Base-by-base conservation (phyloP, 2,329 filamentous ascomycete genomes). In the Penicillium sp. region DNA sequence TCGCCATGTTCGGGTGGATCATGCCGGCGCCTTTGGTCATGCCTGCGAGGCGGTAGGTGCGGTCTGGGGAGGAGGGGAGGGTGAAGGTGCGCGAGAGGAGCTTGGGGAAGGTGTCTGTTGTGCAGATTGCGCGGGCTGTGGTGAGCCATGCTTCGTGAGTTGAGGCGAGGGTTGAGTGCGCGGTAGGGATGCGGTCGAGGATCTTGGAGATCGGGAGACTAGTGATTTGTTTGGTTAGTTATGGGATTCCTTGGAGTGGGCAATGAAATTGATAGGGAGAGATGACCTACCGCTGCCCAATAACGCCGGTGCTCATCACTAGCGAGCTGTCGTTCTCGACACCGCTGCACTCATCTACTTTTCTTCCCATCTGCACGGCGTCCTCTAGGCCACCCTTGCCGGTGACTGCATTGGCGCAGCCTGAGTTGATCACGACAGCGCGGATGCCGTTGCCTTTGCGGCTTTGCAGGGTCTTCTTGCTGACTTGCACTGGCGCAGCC, bases 1-100 rank as follows among this genome's bases (percentile, higher is more conserved):
- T 99, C 30, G 91, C 94, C 92, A 99, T 96, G 79, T 99, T 97
- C 45, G 94, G 94, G 71, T 97, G 92, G 73, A 99, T 96, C 94
- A 99, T 99, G 69, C 94, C 94, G 5, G 94, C 94, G 55, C 94
- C 94, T 79, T 99, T 99, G 68, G 93, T 96, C 85, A 96, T 95
- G 65, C 94, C 94, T 12, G 90, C 91, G 47, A 99, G 88, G 65
- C 84, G 83, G 77, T 96, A 99, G 72, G 88, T 86, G 47, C 85
- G 80, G 17, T 81, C 81, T 0, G 89, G 85, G 4, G 89, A 89
- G 1, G 89, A 92, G 4, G 94, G 92, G 31, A 99, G 84, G 28
- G 81, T 86, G 76, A 97, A 99, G 14, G 86, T 85, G 64, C 84
- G 86, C 19, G 92, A 97, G 65, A 93, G 81, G 61, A 99, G 87